Evolutionary conservation across 2,329 filamentous ascomycete species (phyloP), one percentile per base, ranked within the genome.

Genomic region (Diaporthe amygdali): DNA sequence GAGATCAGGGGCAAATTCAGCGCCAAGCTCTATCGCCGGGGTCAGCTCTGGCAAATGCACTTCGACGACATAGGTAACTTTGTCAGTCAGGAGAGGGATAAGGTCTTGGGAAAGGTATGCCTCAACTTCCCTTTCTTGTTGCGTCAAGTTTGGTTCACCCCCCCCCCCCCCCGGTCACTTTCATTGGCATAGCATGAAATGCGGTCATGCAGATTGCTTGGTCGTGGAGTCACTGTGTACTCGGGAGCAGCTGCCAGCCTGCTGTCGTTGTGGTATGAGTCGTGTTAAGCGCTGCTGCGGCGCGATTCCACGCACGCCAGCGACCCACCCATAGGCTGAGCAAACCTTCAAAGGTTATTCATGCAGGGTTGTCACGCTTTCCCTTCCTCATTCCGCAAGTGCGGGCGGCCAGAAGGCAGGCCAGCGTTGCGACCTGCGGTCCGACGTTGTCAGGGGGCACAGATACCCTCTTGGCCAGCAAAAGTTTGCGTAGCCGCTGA

Each of bases 1-100:
- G 96, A 99, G 80, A 95, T 96, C 76, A 92, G 97, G 59, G 96
- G 96, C 77, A 97, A 95, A 82, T 92, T 98, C 74, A 95, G 94
- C 37, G 91, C 93, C 56, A 98, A 98, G 82, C 87, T 98, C 73
- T 91, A 97, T 77, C 94, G 94, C 76, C 92, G 93, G 66, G 94
- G 95, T 3, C 88, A 94, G 74, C 88, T 97, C 72, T 90, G 92
- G 17, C 87, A 88, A 51, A 85, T 92, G 78, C 94, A 97, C 81
- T 98, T 97, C 81, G 94, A 97, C 79, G 93, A 95, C 70, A 86
- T 92, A 82, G 89, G 93, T 74, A 94, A 94, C 77, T 98, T 97
- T 81, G 87, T 92, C 80, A 96, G 92, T 81, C 88, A 95, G 14
- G 95, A 98, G 80, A 89, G 92, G 74, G 95, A 98, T 83, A 95